Evolutionary conservation across 2,329 filamentous ascomycete species (phyloP).

Genomic region (Leptographium wingfieldii): DNA sequence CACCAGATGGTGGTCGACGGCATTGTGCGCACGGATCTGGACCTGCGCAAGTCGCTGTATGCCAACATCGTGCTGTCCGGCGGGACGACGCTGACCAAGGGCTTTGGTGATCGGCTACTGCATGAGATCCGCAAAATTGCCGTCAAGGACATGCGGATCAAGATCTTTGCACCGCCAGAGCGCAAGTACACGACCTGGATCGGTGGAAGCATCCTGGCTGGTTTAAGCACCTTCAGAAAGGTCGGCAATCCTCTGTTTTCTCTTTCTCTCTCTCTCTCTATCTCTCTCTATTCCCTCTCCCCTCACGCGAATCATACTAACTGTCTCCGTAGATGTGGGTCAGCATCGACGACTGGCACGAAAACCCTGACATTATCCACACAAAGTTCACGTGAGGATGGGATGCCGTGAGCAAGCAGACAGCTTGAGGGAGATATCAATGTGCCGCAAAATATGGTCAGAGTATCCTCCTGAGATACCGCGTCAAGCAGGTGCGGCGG

Average conservation of each 20-base stretch:
- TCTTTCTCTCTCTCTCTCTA: background rate
- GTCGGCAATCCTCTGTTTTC: conserved; percentile 32
- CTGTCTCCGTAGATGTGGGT: conserved; percentile 76
- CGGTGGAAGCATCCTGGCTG: conserved; percentile 90
- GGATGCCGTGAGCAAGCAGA: background rate
- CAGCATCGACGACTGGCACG: conserved; percentile 98
- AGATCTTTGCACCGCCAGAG: conserved; percentile 96
- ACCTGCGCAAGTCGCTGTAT: conserved; percentile 85
- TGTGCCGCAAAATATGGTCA: background rate
- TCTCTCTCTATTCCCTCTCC: background rate
- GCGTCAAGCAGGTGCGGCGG: background rate
- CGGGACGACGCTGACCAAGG: conserved; percentile 90
- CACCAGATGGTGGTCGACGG: conserved; percentile 97
- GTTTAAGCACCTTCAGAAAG: conserved; percentile 96
- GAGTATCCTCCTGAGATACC: background rate
- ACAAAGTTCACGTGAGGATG: conserved; percentile 72
- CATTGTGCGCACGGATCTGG: conserved; percentile 89
- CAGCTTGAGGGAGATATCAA: background rate
- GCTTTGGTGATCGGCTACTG: conserved; percentile 85
- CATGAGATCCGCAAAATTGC: conserved; percentile 86
- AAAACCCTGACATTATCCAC: conserved; percentile 98
- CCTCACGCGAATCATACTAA: background rate
- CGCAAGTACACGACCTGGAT: conserved; percentile 99
- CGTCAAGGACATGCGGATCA: conserved; percentile 98
- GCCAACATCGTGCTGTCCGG: conserved; percentile 96